These are phyloP conservation scores for Cocos nucifera DNA, from an alignment of 176 grass and related monocot species.

Conservation along the genomic window DNA sequence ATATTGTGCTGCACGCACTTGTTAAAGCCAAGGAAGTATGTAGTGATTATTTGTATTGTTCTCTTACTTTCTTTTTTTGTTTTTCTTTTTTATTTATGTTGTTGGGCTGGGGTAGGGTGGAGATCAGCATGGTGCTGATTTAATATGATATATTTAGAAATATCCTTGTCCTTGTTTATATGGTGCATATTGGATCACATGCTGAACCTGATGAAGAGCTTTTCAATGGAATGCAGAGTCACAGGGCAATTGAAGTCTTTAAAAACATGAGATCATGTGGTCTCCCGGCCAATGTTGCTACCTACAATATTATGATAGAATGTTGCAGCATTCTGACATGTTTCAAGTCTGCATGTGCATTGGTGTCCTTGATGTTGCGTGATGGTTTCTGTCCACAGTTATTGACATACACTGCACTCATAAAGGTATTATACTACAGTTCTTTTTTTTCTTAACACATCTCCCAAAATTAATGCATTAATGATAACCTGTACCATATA, in stretches of 20 bases:
- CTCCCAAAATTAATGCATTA: no score
- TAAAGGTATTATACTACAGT: constrained; percentile 26
- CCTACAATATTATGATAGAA: constrained; percentile 82
- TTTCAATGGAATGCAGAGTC: constrained; percentile 33
- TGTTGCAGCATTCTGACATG: constrained; percentile 48
- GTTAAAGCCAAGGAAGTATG: constrained; percentile 62
- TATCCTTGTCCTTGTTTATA: no score
- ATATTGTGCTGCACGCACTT: constrained; percentile 47
- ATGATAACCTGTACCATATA: no score
- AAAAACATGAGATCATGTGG: constrained; percentile 49
- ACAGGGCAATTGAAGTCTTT: constrained; percentile 53
- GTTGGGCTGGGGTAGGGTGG: no score
- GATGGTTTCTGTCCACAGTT: constrained; percentile 49
- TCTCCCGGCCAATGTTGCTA: constrained; percentile 40
- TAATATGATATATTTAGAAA: no score
- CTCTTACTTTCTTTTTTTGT: neutral
- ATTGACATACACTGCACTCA: constrained; percentile 59
- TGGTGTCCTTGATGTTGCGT: constrained; percentile 66
- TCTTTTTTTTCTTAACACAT: no score
- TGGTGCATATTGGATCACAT: neutral
- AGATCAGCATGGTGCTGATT: no score
- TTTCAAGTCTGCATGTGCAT: constrained; percentile 44
- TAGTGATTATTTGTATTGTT: neutral
- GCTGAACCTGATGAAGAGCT: constrained; percentile 11
- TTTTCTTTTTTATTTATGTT: neutral